Evolutionary conservation across 2,329 filamentous ascomycete species (phyloP), one percentile per base, ranked within the genome.

Genomic region (Berkeleyomyces rouxiae): DNA sequence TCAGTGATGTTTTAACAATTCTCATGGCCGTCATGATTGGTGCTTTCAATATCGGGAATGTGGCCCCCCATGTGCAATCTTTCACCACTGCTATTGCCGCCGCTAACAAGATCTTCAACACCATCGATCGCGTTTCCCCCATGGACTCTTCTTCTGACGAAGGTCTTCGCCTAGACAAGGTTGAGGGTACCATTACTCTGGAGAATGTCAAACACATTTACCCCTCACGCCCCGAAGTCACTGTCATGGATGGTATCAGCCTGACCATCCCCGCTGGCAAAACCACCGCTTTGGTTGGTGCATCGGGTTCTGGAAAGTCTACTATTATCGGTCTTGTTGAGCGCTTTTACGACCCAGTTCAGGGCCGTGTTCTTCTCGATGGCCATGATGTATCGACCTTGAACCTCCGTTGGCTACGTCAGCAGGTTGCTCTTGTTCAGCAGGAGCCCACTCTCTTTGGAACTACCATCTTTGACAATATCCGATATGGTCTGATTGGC

Each of bases 291-390:
- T 77, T 99, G 6, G 93, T 99, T 4, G 93, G 93, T 64, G 89
- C 92, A 0, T 97, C 92, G 9, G 93, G 92, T 9, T 95, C 88
- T 46, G 93, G 93, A 58, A 99, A 97, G 75, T 92, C 87, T 69
- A 97, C 93, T 0, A 91, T 97, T 66, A 87, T 97, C 37, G 92
- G 92, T 10, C 78, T 99, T 23, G 84, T 97, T 1, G 92, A 97
- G 74, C 83, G 93, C 16, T 97, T 97, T 72, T 99, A 99, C 71
- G 84, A 91, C 63, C 92, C 92, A 0, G 88, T 96, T 42, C 81
- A 81, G 39, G 93, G 93, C 31, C 75, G 81, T 23, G 84, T 97
- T 0, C 79, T 85, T 64, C 77, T 99, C 9, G 93, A 97, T 70
- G 92, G 88, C 6, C 83, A 86, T 67, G 87, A 95, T 70, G 84